These are phyloP conservation scores for Chaetomiaceae sp. DNA, from an alignment of 2,329 filamentous ascomycete genomes.

Conservation along the genomic window DNA sequence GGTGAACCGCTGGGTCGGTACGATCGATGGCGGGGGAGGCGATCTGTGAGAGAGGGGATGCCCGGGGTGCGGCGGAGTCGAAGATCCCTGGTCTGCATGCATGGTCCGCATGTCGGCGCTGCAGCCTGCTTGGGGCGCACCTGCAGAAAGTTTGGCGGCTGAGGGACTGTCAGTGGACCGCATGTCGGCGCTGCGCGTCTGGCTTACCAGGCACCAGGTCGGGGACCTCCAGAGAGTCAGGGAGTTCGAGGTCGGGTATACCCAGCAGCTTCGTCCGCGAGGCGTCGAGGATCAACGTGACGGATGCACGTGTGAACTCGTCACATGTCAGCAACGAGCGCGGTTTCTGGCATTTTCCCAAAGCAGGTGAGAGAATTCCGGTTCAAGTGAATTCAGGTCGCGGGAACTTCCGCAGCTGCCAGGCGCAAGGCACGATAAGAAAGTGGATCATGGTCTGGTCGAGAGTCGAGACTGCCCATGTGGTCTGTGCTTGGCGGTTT, in stretches of 20 bases:
- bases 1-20: conserved; percentile 38
- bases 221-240: conserved; percentile 49
- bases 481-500: no score
- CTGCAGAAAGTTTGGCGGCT: conserved; percentile 48
- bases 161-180: no score
- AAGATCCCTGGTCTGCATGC: no score
- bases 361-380: no score
- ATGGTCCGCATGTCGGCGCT: no score
- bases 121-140: conserved; percentile 10
- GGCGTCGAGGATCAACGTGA: conserved; percentile 18
- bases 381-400: no score
- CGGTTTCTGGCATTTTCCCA: conserved; percentile 2
- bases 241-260: conserved; percentile 54
- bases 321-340: background rate
- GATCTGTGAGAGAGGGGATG: conserved; percentile 50
- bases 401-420: no score
- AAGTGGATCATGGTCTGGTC: no score
- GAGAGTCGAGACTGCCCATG: no score
- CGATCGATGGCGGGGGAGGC: conserved; percentile 39
- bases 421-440: no score
- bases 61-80: no score
- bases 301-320: conserved; percentile 4
- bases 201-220: conserved; percentile 49
- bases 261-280: conserved; percentile 41
- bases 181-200: conserved; percentile 50